Conservation (phyloP, 2,329 filamentous ascomycete species). For the Rhinocladiella mackenziei region DNA sequence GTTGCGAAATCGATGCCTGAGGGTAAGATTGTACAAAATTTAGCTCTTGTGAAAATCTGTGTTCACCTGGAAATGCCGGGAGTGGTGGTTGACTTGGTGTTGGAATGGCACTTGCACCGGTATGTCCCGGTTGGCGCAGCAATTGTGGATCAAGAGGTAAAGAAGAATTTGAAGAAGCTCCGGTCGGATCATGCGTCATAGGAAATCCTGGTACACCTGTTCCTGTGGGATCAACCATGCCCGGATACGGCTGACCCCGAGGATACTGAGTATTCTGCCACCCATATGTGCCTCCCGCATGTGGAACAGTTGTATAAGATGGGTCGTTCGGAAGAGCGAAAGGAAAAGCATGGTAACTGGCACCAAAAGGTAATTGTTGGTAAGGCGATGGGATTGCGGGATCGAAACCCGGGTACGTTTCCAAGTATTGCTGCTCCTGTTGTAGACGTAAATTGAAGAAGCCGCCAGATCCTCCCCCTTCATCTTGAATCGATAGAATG, state of each 20-base stretch:
- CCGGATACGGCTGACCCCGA: background rate
- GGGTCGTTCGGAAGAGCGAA: background rate
- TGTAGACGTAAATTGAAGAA: slow-evolving; percentile 10
- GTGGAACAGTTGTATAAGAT: background rate
- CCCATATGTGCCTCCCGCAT: background rate
- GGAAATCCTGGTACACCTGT: background rate
- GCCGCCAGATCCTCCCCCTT: slow-evolving; percentile 1
- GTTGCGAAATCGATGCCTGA: slow-evolving; percentile 5
- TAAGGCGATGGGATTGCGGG: slow-evolving; percentile 8
- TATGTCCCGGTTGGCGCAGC: background rate
- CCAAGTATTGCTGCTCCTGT: slow-evolving; percentile 5
- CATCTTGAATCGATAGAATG: slow-evolving; percentile 7
- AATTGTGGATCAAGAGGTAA: slow-evolving; percentile 8
- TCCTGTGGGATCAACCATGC: background rate
- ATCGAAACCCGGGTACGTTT: slow-evolving; percentile 5
- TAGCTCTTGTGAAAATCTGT: slow-evolving; percentile 4
- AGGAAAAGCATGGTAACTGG: slow-evolving; percentile 16
- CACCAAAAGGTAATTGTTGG: slow-evolving; percentile 12
- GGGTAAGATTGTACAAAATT: slow-evolving; percentile 1
- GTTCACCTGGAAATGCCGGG: slow-evolving; percentile 1
- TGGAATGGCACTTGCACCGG: background rate
- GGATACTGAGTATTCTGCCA: slow-evolving; percentile 10
- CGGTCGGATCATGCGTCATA: background rate
- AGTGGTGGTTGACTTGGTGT: background rate
- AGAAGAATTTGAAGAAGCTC: background rate